phyloP scores from a whole-genome alignment of 2,329 filamentous ascomycete genomes.

The Penicillium thymicola region DNA sequence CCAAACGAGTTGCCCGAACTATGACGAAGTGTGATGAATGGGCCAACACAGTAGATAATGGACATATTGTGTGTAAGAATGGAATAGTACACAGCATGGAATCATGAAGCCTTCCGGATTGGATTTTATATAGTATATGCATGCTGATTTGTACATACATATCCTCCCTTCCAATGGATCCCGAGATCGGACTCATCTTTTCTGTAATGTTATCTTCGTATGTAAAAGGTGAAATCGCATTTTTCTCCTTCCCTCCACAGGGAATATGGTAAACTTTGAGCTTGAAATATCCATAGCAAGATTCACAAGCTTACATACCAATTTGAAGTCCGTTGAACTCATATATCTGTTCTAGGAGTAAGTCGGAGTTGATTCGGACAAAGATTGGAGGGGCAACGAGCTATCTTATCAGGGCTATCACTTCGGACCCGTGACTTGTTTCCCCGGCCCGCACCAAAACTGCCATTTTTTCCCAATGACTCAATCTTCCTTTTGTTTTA shows the following conservation, averaged over 20 bases:
- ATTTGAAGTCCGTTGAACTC: background rate
- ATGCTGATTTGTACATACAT: no score
- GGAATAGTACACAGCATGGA: no score
- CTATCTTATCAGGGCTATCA: slow-evolving; percentile 22
- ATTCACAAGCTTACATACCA: background rate
- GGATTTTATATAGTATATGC: background rate
- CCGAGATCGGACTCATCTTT: background rate
- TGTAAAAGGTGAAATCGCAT: background rate
- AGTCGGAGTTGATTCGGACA: background rate
- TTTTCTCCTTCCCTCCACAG: background rate
- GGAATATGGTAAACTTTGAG: no score
- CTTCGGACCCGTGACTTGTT: slow-evolving; percentile 21
- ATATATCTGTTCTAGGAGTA: background rate
- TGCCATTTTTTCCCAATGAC: slow-evolving; percentile 22
- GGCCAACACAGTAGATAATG: background rate
- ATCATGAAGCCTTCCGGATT: background rate
- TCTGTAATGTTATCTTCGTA: background rate
- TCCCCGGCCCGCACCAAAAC: slow-evolving; percentile 21
- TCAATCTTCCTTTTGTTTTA: slow-evolving; percentile 19
- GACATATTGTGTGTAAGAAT: no score
- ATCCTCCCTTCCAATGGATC: background rate
- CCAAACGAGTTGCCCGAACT: slow-evolving; percentile 5
- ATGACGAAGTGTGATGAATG: slow-evolving; percentile 7
- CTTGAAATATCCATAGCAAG: fast-evolving
- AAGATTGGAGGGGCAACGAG: slow-evolving; percentile 4